phyloP scores from a whole-genome alignment of 1,284 basidiomycete species.

The Sanghuangporus weigelae region DNA sequence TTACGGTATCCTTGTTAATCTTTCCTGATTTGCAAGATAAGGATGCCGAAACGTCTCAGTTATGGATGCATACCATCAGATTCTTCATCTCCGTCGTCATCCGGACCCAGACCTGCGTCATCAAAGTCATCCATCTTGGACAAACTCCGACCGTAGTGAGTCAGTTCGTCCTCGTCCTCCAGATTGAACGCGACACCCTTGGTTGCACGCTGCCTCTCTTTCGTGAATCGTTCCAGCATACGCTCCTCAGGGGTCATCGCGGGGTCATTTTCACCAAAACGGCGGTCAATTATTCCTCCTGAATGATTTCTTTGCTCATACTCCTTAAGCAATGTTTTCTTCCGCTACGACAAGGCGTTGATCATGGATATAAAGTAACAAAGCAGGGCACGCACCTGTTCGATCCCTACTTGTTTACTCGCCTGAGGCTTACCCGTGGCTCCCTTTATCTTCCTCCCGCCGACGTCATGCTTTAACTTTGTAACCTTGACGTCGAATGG shows the following conservation, averaged over 20 bases:
- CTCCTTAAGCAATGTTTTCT: slow-evolving; percentile 86
- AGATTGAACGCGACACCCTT: slow-evolving; percentile 87
- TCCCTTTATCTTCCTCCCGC: slow-evolving; percentile 83
- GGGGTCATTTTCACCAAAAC: slow-evolving; percentile 95
- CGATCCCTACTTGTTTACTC: slow-evolving; percentile 85
- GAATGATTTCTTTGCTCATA: slow-evolving; percentile 72
- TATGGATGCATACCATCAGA: slow-evolving; percentile 25
- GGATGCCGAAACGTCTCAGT: slow-evolving; percentile 2
- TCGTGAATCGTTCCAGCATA: slow-evolving; percentile 95
- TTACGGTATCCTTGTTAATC: slow-evolving; percentile 63
- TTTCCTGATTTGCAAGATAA: slow-evolving; percentile 40
- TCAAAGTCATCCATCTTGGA: slow-evolving; percentile 87
- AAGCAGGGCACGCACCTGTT: slow-evolving; percentile 57
- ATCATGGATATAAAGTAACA: neutral
- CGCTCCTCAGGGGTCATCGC: slow-evolving; percentile 91
- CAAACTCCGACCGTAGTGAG: slow-evolving; percentile 88
- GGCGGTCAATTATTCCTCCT: slow-evolving; percentile 88
- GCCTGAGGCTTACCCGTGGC: slow-evolving; percentile 78
- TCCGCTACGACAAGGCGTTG: slow-evolving; percentile 48
- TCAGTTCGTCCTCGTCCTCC: slow-evolving; percentile 86
- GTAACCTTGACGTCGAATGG: slow-evolving; percentile 92
- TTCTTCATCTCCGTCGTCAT: slow-evolving; percentile 57
- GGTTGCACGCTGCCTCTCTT: slow-evolving; percentile 76
- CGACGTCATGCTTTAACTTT: slow-evolving; percentile 89
- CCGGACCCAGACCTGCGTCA: slow-evolving; percentile 65